These are phyloP conservation scores for Macadamia integrifolia DNA, from an alignment of 164 flowering plant species.

Conservation along the genomic window DNA sequence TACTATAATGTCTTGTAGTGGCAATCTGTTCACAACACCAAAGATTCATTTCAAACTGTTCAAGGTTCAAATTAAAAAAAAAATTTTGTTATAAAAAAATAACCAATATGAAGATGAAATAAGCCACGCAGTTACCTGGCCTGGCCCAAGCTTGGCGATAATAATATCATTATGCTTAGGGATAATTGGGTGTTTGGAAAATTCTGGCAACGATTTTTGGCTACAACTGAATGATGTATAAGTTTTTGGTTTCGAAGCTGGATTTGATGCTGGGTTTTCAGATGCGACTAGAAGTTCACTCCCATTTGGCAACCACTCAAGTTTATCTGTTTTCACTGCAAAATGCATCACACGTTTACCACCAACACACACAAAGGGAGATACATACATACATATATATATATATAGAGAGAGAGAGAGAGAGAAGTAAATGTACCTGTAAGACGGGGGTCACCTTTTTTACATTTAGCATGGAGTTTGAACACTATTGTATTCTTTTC, in stretches of 20 bases:
- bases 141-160: constrained; percentile 74
- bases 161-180: constrained; percentile 49
- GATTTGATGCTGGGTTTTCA: constrained; percentile 22
- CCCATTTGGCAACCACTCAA: constrained; percentile 83
- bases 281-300: constrained; percentile 49
- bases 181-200: constrained; percentile 44
- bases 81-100: background rate
- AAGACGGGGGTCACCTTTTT: constrained; percentile 34
- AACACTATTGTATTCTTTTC: constrained; percentile 94
- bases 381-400: background rate
- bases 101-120: background rate
- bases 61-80: background rate
- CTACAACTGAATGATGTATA: constrained; percentile 71
- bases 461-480: constrained; percentile 66
- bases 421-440: constrained; percentile 41
- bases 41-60: background rate
- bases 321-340: constrained; percentile 67
- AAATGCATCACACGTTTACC: constrained; percentile 11
- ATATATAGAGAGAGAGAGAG: background rate
- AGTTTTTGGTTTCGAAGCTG: constrained; percentile 48
- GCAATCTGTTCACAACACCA: background rate
- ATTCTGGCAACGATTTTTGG: constrained; percentile 65
- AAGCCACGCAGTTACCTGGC: constrained; percentile 53
- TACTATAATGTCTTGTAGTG: background rate
- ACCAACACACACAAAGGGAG: background rate